Evolutionary conservation across 805 yeast genomes (phyloP), one percentile per base, ranked within the genome.

Genomic region (Teunomyces cretensis): DNA sequence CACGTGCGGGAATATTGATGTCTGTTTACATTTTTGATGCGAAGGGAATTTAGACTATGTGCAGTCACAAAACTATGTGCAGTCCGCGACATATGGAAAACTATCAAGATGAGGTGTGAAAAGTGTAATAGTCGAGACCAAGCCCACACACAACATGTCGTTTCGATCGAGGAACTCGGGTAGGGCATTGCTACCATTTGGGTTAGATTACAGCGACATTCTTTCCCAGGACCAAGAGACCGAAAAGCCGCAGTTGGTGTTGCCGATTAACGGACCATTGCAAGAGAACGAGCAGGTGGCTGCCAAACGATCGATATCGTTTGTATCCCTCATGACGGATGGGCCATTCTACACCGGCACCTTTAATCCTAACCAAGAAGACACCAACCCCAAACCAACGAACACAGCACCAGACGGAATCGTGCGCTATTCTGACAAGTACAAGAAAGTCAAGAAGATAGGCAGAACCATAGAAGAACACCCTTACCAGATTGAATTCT

Each of bases 371-470:
- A 26, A 26, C 28, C 28, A 8, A 11, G 60, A 75, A 17, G 46
- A 67, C 5, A 66, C 68, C 27, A 38, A 41, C 14, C 3, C 43
- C 14, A 60, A 60, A 33, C 44, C 49, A n/a, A 55, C 61, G 12
- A 44, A 42, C 8, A 54, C 58, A 2, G 54, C 58, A 0, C 55
- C 65, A 0, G 96, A 88, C 60, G 90, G 92, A 1, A 77, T 91
- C 35, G 80, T 83, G 58, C 75, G 97, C 55, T 88, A 88, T 60
- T 81, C 95, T 2, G 97, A 91, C 63, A 75, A 74, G 60, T 91
- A 87, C 64, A 70, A 84, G 51, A 84, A 84, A 60, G 81, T 80
- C 54, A 77, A 87, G 45, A 81, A 78, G 56, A 77, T 84, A 12
- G 88, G 89, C 1, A 76, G 84, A 42, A 82, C 91, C 2, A 78